Evolutionary conservation across 2,329 filamentous ascomycete species (phyloP).

Genomic region (Penicillium palitans): DNA sequence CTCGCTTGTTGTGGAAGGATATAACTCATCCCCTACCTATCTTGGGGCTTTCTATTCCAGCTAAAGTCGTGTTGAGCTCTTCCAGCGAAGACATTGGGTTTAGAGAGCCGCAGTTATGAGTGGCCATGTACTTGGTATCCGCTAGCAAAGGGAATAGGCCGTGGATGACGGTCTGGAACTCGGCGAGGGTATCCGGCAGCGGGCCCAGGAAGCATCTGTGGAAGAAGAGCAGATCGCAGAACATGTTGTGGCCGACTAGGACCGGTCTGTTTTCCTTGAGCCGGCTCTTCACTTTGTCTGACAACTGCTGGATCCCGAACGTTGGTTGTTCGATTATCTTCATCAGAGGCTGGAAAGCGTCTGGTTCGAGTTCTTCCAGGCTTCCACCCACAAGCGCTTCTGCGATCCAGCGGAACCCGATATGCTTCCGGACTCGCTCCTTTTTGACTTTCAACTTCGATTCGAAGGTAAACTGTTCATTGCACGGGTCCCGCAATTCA

Average conservation of each 20-base stretch:
- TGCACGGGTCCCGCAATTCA: constrained; percentile 36
- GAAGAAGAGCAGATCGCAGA: constrained; percentile 63
- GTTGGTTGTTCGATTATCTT: constrained; percentile 19
- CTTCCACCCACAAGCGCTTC: constrained; percentile 48
- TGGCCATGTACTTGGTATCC: constrained; percentile 65
- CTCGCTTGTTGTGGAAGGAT: background rate
- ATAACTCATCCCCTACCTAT: constrained; percentile 30
- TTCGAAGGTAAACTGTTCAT: constrained; percentile 35
- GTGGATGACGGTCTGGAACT: constrained; percentile 54
- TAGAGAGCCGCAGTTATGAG: constrained; percentile 54
- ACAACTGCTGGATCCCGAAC: constrained; percentile 27
- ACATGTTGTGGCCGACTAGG: constrained; percentile 64
- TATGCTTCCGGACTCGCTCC: constrained; percentile 36
- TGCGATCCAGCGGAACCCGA: constrained; percentile 50
- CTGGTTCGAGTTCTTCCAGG: constrained; percentile 36
- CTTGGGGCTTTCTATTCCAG: constrained; percentile 27
- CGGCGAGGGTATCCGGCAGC: constrained; percentile 56
- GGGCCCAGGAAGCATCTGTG: constrained; percentile 60
- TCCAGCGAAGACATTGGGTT: constrained; percentile 46
- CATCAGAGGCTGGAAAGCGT: constrained; percentile 34
- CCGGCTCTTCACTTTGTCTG: constrained; percentile 37
- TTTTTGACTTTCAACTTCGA: constrained; percentile 30
- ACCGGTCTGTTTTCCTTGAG: constrained; percentile 52
- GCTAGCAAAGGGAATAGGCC: constrained; percentile 58
- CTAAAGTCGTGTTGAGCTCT: constrained; percentile 31